phyloP scores from a whole-genome alignment of 495 filamentous ascomycete genomes.

The Penicillium canariense region DNA sequence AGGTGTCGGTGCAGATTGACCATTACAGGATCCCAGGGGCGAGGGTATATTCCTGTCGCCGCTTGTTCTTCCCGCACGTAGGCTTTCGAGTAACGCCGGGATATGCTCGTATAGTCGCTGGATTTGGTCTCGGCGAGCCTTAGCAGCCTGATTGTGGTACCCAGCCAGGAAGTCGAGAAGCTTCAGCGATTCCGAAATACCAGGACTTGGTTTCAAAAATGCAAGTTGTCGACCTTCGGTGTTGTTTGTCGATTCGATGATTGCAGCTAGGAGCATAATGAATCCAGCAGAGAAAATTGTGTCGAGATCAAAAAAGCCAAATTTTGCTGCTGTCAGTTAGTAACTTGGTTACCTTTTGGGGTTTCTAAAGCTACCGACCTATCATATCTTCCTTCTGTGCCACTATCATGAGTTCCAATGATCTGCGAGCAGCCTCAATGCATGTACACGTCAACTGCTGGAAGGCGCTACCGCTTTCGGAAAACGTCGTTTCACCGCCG shows the following conservation, averaged over 20 bases:
- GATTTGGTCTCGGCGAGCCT: conserved; percentile 1
- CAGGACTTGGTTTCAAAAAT: neutral
- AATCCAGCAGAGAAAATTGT: conserved; percentile 8
- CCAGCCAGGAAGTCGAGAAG: conserved; percentile 1
- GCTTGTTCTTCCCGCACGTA: neutral
- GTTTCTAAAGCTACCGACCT: neutral
- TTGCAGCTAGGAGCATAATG: conserved; percentile 4
- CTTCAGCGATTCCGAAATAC: neutral
- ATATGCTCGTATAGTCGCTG: neutral
- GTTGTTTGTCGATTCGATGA: conserved; percentile 2
- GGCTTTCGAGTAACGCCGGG: neutral
- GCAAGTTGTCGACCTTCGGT: neutral
- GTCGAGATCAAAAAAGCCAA: conserved; percentile 11
- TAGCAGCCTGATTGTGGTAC: conserved; percentile 3
- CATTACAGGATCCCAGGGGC: neutral
- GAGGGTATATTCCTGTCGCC: neutral
- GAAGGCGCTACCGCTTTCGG: neutral
- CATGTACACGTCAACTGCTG: conserved; percentile 5
- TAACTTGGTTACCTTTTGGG: neutral
- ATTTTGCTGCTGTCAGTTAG: conserved; percentile 3
- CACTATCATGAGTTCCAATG: conserved; percentile 2
- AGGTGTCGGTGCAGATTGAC: neutral
- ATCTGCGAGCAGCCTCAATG: conserved; percentile 8
- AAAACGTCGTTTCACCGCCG: conserved; percentile 1
- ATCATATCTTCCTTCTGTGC: conserved; percentile 8